These are phyloP conservation scores for Scutellaria barbata DNA, from an alignment of 257 asterid genomes.

Conservation along the genomic window DNA sequence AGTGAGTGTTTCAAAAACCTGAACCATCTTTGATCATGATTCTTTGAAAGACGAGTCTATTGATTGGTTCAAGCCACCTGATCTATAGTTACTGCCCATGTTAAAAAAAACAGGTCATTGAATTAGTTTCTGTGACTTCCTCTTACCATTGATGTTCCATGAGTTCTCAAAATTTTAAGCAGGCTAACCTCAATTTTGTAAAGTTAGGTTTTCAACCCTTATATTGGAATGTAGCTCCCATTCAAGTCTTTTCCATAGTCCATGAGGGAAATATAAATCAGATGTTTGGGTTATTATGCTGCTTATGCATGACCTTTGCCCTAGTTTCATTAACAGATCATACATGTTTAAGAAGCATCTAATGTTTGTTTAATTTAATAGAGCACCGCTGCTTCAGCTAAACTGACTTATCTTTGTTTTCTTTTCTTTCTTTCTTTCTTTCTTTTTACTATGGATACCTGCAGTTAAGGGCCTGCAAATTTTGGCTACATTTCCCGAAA, in stretches of 20 bases:
- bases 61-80: slow-evolving; percentile 3
- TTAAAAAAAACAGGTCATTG: neutral
- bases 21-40: slow-evolving; percentile 7
- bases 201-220: neutral
- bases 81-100: neutral
- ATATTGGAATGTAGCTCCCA: slow-evolving; percentile 13
- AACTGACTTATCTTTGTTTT: slow-evolving; percentile 28
- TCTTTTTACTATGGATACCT: slow-evolving; percentile 36
- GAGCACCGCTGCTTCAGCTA: slow-evolving; percentile 11
- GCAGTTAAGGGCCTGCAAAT: slow-evolving; percentile 87
- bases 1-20: neutral
- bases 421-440: neutral
- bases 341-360: slow-evolving; percentile 21
- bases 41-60: neutral
- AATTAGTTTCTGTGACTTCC: neutral
- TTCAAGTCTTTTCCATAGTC: neutral
- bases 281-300: no score
- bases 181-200: slow-evolving; percentile 2
- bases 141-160: neutral
- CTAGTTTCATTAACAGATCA: neutral
- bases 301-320: no score
- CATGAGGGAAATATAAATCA: neutral
- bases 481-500: slow-evolving; percentile 83
- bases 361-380: slow-evolving; percentile 20
- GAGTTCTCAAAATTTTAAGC: slow-evolving; percentile 1